phyloP scores from a whole-genome alignment of 208 protist species.

The Trichomonas vaginalis region DNA sequence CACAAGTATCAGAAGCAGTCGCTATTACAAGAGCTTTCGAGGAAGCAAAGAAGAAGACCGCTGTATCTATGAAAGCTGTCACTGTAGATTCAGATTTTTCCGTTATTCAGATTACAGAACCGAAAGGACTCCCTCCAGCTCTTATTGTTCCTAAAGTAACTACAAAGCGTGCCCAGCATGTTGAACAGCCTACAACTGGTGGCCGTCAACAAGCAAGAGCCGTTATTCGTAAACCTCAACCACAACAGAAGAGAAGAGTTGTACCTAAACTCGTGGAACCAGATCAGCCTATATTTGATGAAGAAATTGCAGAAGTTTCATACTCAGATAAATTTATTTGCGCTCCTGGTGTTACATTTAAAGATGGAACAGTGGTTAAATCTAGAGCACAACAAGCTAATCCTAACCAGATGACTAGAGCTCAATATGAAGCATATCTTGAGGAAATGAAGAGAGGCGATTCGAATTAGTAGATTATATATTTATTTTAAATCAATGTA shows the following conservation, averaged over 20 bases:
- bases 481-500: not conserved
- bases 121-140: not conserved
- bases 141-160: not conserved
- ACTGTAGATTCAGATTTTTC: conserved; percentile 9
- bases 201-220: not conserved
- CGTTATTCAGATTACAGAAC: not conserved
- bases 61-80: not conserved
- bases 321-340: not conserved
- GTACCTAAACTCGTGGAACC: not conserved
- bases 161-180: not conserved
- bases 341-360: not conserved
- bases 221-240: not conserved
- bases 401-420: not conserved
- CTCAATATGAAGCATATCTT: not conserved
- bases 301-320: not conserved
- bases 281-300: not conserved
- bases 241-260: not conserved
- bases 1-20: not conserved
- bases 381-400: not conserved
- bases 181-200: not conserved
- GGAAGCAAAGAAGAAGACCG: not conserved
- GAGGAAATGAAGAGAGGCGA: not conserved
- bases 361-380: not conserved
- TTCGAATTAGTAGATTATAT: too few relatives aligned
- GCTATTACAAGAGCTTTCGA: not conserved